Evolutionary conservation across 2,329 filamentous ascomycete genomes (phyloP), one percentile per base, ranked within the genome.

Genomic region (Rhynchosporium secalis): DNA sequence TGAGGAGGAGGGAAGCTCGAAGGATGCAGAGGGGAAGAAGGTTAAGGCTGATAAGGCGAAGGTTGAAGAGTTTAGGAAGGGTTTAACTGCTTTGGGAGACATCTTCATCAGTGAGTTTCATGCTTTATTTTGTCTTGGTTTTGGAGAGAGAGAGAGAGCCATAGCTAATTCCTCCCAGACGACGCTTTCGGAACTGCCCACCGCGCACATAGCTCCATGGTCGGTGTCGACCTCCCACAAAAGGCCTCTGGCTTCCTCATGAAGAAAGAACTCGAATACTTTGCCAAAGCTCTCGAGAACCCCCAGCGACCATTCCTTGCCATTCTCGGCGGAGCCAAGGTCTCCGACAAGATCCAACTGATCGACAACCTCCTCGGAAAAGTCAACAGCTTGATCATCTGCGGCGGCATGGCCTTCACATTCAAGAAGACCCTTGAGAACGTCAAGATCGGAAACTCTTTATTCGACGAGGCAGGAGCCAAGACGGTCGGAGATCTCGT

Each of bases 261-360:
- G 84, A 99, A 99, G 90, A 99, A 98, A 85, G 95, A 99, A 81
- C 90, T 99, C 67, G 95, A 99, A 76, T 99, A 99, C 88, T 99
- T 99, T 76, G 95, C 95, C 69, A 86, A 97, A 83, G 95, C 92
- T 45, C 90, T 99, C 65, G 95, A 99, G 83, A 87, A 85, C 72
- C 95, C 95, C 66, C 84, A 96, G 81, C 88, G 94, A 62, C 95
- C 95, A 65, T 99, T 99, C 90, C 88, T 99, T 60, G 96, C 95
- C 77, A 99, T 99, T 76, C 90, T 99, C 59, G 95, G 95, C 72
- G 95, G 95, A 71, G 92, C 95, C 77, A 99, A 99, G 86, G 92
- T 99, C 71, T 96, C 92, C 49, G 95, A 99, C 86, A 99, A 99
- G 89, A 99, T 99, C 78, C 92, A 97, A 83, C 86, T 99, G 72